Evolutionary conservation across 768 basidiomycete genomes (phyloP).

Genomic region (Termitomyces titanicus): DNA sequence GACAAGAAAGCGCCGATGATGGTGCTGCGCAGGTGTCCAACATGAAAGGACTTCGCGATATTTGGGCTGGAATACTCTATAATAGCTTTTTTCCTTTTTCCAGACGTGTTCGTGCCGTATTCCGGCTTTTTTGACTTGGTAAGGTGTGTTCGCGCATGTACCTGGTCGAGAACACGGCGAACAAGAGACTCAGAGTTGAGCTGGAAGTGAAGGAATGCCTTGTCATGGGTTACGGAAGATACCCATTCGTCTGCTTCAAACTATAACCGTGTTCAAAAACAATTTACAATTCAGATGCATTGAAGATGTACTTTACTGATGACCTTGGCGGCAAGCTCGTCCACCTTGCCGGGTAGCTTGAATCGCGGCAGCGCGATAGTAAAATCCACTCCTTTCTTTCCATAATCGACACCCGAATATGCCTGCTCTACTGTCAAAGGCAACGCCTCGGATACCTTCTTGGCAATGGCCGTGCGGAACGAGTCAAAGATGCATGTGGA

Average conservation of each 20-base stretch:
- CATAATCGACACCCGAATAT: slow-evolving; percentile 82
- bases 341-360: slow-evolving; percentile 77
- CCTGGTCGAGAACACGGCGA: slow-evolving; percentile 64
- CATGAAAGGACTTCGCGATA: slow-evolving; percentile 98
- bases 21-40: slow-evolving; percentile 95
- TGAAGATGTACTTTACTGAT: slow-evolving; percentile 61
- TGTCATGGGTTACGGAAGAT: slow-evolving; percentile 62
- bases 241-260: slow-evolving; percentile 85
- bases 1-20: slow-evolving; percentile 96
- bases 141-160: slow-evolving; percentile 67
- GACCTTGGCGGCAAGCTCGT: slow-evolving; percentile 72
- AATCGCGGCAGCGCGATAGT: slow-evolving; percentile 91
- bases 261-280: slow-evolving; percentile 31
- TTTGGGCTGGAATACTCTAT: slow-evolving; percentile 97
- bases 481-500: slow-evolving; percentile 66
- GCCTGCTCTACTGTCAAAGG: slow-evolving; percentile 74
- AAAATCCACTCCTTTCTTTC: slow-evolving; percentile 93
- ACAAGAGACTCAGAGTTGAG: slow-evolving; percentile 63
- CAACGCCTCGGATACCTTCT: slow-evolving; percentile 61
- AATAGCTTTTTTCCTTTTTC: slow-evolving; percentile 78
- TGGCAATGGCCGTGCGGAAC: slow-evolving; percentile 80
- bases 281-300: neutral
- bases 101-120: slow-evolving; percentile 79
- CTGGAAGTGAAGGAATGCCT: slow-evolving; percentile 82
- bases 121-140: slow-evolving; percentile 56